phyloP scores from a whole-genome alignment of 1,139 yeast species.

The Hemisphaericaspora subhashii region DNA sequence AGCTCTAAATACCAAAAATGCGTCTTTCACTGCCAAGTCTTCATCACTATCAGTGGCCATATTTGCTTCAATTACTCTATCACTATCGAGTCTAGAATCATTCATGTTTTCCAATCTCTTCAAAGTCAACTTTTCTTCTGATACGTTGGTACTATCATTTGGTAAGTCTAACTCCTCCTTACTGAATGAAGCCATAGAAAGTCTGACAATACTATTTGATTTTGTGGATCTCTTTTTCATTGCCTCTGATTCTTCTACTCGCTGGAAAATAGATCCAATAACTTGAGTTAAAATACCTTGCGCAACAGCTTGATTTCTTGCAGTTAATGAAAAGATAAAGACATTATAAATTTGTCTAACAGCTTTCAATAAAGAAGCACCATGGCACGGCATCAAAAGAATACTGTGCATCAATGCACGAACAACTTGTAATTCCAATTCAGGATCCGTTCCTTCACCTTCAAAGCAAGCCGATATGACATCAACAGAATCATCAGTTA shows the following conservation, averaged over 20 bases:
- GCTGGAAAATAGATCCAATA: slow-evolving; percentile 79
- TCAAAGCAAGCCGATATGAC: slow-evolving; percentile 84
- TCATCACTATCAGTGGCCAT: slow-evolving; percentile 50
- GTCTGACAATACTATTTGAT: slow-evolving; percentile 22
- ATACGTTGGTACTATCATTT: slow-evolving; percentile 13
- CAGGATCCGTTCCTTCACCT: slow-evolving; percentile 89
- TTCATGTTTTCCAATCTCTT: slow-evolving; percentile 55
- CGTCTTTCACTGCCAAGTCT: slow-evolving; percentile 81
- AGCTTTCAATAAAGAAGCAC: slow-evolving; percentile 84
- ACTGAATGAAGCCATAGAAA: slow-evolving; percentile 19
- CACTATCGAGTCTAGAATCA: slow-evolving; percentile 52
- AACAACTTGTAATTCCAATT: slow-evolving; percentile 86
- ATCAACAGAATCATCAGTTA: slow-evolving; percentile 83
- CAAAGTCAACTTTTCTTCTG: slow-evolving; percentile 49
- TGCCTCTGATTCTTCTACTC: slow-evolving; percentile 48
- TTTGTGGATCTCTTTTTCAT: slow-evolving; percentile 17
- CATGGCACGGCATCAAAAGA: slow-evolving; percentile 83
- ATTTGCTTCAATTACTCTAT: slow-evolving; percentile 50
- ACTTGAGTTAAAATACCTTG: slow-evolving; percentile 94
- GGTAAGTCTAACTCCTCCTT: slow-evolving; percentile 15
- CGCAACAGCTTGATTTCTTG: slow-evolving; percentile 88
- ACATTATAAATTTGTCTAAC: slow-evolving; percentile 92
- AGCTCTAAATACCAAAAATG: slow-evolving; percentile 87
- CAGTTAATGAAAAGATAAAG: slow-evolving; percentile 77
- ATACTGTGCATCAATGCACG: slow-evolving; percentile 90